These are phyloP conservation scores for Chalciporus pseudorubinellus DNA, from an alignment of 768 basidiomycete genomes.

Conservation along the genomic window DNA sequence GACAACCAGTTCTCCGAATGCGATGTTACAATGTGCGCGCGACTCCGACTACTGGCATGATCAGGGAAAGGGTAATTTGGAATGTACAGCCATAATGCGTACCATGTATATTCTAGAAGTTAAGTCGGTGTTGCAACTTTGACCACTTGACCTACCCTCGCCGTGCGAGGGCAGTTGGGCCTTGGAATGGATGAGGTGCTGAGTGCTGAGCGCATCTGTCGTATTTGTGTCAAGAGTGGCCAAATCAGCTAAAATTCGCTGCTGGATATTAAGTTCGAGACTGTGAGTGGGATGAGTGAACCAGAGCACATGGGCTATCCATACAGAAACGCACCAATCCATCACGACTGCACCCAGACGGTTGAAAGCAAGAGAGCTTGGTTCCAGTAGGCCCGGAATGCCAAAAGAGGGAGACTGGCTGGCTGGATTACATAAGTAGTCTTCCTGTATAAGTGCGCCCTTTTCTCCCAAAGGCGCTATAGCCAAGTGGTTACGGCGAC, in stretches of 20 bases:
- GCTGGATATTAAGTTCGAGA: constrained; percentile 76
- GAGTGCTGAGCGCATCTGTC: constrained; percentile 48
- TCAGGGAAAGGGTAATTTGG: neutral
- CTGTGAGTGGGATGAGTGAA: constrained; percentile 34
- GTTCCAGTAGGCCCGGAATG: neutral
- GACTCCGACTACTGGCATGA: constrained; percentile 54
- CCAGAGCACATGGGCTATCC: neutral
- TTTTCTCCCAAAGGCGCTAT: constrained; percentile 40
- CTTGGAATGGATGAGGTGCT: constrained; percentile 59
- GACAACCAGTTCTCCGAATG: constrained; percentile 75
- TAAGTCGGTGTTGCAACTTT: constrained; percentile 22
- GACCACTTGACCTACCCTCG: constrained; percentile 10
- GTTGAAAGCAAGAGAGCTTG: neutral
- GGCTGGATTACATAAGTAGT: neutral
- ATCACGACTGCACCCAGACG: constrained; percentile 24
- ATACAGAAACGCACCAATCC: constrained; percentile 45
- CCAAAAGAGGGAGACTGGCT: constrained; percentile 5
- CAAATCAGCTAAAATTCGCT: constrained; percentile 72
- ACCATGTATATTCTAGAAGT: constrained; percentile 55
- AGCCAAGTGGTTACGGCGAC: constrained; percentile 79
- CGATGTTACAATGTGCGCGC: constrained; percentile 75
- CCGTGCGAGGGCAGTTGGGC: constrained; percentile 43
- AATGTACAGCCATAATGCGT: constrained; percentile 15
- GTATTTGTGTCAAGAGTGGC: constrained; percentile 53
- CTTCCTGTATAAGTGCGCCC: too few species aligned